These are phyloP conservation scores for Passalora sequoiae DNA, from an alignment of 2,329 filamentous ascomycete genomes.

Conservation along the genomic window DNA sequence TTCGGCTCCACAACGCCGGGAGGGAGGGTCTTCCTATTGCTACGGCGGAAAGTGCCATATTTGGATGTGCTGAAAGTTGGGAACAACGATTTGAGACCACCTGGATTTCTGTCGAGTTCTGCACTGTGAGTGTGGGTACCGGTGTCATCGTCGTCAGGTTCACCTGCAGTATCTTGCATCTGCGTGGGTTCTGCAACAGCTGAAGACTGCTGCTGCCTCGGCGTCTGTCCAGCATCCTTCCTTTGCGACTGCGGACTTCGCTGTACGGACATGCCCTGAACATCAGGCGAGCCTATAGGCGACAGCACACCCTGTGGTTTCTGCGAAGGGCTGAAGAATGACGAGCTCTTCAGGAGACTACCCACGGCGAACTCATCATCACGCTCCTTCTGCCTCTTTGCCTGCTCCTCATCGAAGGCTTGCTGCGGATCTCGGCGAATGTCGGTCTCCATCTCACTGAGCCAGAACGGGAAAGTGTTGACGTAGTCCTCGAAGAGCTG, in stretches of 20 bases:
- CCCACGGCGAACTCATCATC: constrained; percentile 88
- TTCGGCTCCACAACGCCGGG: constrained; percentile 82
- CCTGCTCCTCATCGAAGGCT: constrained; percentile 87
- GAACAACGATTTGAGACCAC: constrained; percentile 64
- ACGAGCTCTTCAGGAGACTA: constrained; percentile 63
- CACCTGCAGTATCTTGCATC: constrained; percentile 37
- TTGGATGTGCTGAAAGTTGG: constrained; percentile 78
- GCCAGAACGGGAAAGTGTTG: constrained; percentile 94
- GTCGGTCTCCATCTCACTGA: constrained; percentile 83
- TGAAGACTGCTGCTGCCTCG: constrained; percentile 14
- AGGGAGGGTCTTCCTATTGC: constrained; percentile 56
- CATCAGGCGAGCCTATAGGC: constrained; percentile 58
- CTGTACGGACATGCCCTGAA: constrained; percentile 8
- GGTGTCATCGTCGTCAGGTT: constrained; percentile 48
- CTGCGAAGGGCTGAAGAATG: constrained; percentile 33
- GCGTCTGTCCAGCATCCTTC: constrained; percentile 14
- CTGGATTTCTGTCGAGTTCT: constrained; percentile 43
- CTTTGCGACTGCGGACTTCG: constrained; percentile 10
- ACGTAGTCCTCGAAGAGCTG: constrained; percentile 90
- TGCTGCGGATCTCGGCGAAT: constrained; percentile 88
- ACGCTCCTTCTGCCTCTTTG: constrained; percentile 70
- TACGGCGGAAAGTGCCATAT: constrained; percentile 55
- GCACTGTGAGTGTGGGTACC: constrained; percentile 32
- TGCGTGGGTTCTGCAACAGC: constrained; percentile 23
- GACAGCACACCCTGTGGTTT: constrained; percentile 62